phyloP scores from a whole-genome alignment of 2,329 filamentous ascomycete species.

The Paraphoma sp. region DNA sequence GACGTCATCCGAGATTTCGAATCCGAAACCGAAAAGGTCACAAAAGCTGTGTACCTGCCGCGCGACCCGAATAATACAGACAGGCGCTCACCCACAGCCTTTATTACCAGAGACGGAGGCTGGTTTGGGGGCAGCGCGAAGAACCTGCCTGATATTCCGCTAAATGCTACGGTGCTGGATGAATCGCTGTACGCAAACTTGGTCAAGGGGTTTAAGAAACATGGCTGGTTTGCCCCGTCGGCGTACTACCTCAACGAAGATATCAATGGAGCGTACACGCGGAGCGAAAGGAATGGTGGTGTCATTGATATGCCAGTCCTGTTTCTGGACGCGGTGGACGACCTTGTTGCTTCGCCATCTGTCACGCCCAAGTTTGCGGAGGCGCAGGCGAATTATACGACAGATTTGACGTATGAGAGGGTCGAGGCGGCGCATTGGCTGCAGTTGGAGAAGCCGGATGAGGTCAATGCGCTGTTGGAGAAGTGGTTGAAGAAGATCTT shows the following conservation, averaged over 20 bases:
- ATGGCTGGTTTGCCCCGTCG: conserved; percentile 49
- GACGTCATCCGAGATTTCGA: conserved; percentile 27
- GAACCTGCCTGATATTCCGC: conserved; percentile 39
- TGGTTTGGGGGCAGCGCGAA: conserved; percentile 40
- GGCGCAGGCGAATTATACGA: conserved; percentile 42
- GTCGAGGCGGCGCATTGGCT: conserved; percentile 46
- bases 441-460: conserved; percentile 32
- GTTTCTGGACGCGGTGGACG: conserved; percentile 49
- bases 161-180: conserved; percentile 34
- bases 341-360: conserved; percentile 42
- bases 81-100: conserved; percentile 28
- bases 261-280: conserved; percentile 51
- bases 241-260: conserved; percentile 55
- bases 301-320: conserved; percentile 46
- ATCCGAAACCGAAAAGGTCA: conserved; percentile 23
- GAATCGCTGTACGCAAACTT: conserved; percentile 34
- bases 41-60: conserved; percentile 31
- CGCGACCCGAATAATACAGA: conserved; percentile 30
- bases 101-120: conserved; percentile 30
- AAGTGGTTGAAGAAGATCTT: conserved; percentile 28
- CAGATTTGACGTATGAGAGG: conserved; percentile 53
- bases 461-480: conserved; percentile 29
- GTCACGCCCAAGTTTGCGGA: conserved; percentile 42
- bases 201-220: conserved; percentile 46
- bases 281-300: conserved; percentile 45